Evolutionary conservation across 2,329 filamentous ascomycete species (phyloP).

Genomic region (Massarina eburnea): DNA sequence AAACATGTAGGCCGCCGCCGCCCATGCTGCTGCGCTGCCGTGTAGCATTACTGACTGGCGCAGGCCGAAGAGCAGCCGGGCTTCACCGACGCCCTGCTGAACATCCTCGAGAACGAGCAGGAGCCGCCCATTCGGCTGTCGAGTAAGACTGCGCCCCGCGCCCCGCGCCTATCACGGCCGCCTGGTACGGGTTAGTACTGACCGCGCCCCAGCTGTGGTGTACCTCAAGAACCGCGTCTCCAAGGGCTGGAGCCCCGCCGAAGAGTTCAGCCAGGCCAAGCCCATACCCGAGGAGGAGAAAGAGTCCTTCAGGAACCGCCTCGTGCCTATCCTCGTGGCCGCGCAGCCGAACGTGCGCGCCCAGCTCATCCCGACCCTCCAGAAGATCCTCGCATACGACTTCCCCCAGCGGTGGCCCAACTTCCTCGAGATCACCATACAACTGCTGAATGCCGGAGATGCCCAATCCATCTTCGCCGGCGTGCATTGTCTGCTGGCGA

Average conservation of each 20-base stretch:
- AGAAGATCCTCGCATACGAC: slow-evolving; percentile 94
- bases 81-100: slow-evolving; percentile 86
- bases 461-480: slow-evolving; percentile 87
- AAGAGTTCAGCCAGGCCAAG: slow-evolving; percentile 72
- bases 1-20: slow-evolving; percentile 66
- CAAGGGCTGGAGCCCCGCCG: slow-evolving; percentile 80
- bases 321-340: slow-evolving; percentile 84
- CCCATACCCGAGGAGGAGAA: slow-evolving; percentile 89
- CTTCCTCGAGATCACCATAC: slow-evolving; percentile 90
- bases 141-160: slow-evolving; percentile 59
- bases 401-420: slow-evolving; percentile 93
- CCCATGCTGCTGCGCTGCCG: not conserved
- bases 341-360: slow-evolving; percentile 81
- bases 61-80: slow-evolving; percentile 88
- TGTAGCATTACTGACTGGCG: slow-evolving; percentile 24
- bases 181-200: slow-evolving; percentile 16
- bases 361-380: slow-evolving; percentile 89
- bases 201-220: slow-evolving; percentile 72
- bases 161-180: not conserved
- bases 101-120: slow-evolving; percentile 87
- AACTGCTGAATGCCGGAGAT: slow-evolving; percentile 84
- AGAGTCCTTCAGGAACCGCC: slow-evolving; percentile 77
- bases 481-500: slow-evolving; percentile 88
- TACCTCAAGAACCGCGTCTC: slow-evolving; percentile 98
- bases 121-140: slow-evolving; percentile 82